Base-by-base conservation (phyloP, 2,329 filamentous ascomycete species). In the Neonectria coccinea region DNA sequence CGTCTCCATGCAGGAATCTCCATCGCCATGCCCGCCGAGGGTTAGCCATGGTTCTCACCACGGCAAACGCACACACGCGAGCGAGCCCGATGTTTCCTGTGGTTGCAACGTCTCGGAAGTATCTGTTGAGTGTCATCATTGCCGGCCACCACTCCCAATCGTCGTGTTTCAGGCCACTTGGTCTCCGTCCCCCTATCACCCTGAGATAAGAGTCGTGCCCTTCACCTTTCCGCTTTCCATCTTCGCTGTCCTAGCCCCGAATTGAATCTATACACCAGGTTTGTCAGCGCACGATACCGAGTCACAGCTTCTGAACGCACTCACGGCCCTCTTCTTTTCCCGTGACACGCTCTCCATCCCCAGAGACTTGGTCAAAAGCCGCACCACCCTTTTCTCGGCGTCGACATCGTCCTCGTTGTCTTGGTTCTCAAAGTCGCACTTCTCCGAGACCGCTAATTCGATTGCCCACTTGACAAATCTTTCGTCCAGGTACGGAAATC, bases 401-500 rank as follows among this genome's bases (percentile, higher is more conserved):
- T 97, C 93, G 7, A 95, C 81, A 1, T 55, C 58, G 5, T 48
- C 69, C 39, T 77, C 75, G 5, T 77, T 77, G 8, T 71, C 73
- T 4, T 71, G 67, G 44, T 84, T 83, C n/a, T 86, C 88, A 77
- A 97, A 98, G 50, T 95, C 93, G 72, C 94, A 97, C 77, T 98
- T 98, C 64, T 92, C 88, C 86, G 88, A 92, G 0, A 95, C 90
- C 0, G 93, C 91, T 25, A 85, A 83, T 47, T 83, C 83, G 27
- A 98, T 86, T 7, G 92, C 92, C 88, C 94, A 96, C 27, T 84
- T 84, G n/a, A 97, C 89, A 48, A 99, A 86, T 3, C 87, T 83
- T 78, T 99, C 96, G 66, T 98, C 96, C 0, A 99, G 85, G 74
- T 88, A 99, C 0, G 97, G 96, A 75, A 97, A 97, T 39, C 96